Conservation (phyloP, 164 flowering plant species). For the Berberis vulgaris region DNA sequence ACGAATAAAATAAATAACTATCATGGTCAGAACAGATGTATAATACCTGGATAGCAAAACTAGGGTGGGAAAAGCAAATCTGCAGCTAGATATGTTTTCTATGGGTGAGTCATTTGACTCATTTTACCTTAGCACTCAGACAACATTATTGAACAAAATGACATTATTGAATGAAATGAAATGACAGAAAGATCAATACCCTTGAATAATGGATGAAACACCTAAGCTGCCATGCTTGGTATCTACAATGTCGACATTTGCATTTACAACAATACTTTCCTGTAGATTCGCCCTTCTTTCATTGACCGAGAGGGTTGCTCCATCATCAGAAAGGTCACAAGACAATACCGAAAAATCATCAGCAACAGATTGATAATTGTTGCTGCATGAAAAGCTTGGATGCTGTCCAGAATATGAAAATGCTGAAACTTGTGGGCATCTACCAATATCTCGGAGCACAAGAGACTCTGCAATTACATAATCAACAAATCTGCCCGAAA, state of each 20-base stretch:
- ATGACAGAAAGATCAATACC: constrained; percentile 29
- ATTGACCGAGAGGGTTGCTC: constrained; percentile 13
- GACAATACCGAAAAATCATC: constrained; percentile 23
- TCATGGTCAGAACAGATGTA: too few relatives aligned
- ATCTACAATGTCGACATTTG: constrained; percentile 25
- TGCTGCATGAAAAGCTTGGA: constrained; percentile 17
- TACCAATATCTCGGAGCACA: constrained; percentile 32
- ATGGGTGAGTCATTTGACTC: too few relatives aligned
- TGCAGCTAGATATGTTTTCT: too few relatives aligned
- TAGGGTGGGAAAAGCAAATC: too few relatives aligned
- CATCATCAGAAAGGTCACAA: constrained; percentile 13
- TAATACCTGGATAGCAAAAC: too few relatives aligned
- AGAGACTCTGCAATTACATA: constrained; percentile 40
- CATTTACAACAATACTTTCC: constrained; percentile 25
- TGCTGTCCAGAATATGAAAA: constrained; percentile 17
- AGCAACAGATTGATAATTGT: constrained; percentile 9
- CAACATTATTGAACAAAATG: background rate
- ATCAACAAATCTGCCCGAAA: background rate
- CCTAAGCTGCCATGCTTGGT: constrained; percentile 13
- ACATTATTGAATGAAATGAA: background rate
- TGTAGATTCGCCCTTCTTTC: constrained; percentile 14
- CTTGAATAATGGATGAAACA: constrained; percentile 34
- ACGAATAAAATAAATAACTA: too few relatives aligned
- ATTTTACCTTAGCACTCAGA: too few relatives aligned
- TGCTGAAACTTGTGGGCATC: constrained; percentile 21